phyloP scores from a whole-genome alignment of 768 basidiomycete species.

The Leccinum subtestaceum region DNA sequence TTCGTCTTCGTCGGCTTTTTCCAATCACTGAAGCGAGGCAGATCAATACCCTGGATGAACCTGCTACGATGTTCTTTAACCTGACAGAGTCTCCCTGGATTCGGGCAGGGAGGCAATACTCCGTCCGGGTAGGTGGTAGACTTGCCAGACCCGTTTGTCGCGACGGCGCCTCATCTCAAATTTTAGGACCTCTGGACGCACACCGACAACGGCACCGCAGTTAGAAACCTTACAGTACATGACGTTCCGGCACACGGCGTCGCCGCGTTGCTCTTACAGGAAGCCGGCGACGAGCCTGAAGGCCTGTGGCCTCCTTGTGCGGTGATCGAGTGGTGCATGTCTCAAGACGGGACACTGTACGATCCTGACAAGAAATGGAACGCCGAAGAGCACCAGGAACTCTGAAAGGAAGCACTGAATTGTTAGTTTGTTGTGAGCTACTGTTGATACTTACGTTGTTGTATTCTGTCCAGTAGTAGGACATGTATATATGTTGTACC shows the following conservation, averaged over 20 bases:
- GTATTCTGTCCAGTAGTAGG: background rate
- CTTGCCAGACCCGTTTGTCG: background rate
- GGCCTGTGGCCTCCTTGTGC: conserved; percentile 58
- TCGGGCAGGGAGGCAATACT: conserved; percentile 61
- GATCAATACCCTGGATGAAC: conserved; percentile 59
- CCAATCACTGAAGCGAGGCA: conserved; percentile 22
- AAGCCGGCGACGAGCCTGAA: conserved; percentile 64
- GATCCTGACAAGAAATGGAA: conserved; percentile 30
- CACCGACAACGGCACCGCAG: conserved; percentile 64
- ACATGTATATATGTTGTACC: background rate
- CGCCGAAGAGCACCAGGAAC: conserved; percentile 12
- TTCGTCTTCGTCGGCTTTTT: background rate
- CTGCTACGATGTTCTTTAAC: conserved; percentile 58
- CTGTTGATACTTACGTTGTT: background rate
- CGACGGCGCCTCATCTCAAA: background rate
- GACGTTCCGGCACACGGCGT: conserved; percentile 68
- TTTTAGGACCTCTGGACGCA: conserved; percentile 69
- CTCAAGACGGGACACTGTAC: conserved; percentile 50
- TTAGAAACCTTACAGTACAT: conserved; percentile 52
- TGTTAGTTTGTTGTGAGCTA: background rate
- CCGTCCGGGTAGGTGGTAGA: conserved; percentile 51
- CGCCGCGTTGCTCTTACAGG: conserved; percentile 60
- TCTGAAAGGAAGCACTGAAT: background rate
- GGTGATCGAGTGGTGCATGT: conserved; percentile 55
- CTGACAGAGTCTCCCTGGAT: conserved; percentile 72